These are phyloP conservation scores for Mucor saturninus DNA, from an alignment of 371 early-diverging fungal species.

Conservation along the genomic window DNA sequence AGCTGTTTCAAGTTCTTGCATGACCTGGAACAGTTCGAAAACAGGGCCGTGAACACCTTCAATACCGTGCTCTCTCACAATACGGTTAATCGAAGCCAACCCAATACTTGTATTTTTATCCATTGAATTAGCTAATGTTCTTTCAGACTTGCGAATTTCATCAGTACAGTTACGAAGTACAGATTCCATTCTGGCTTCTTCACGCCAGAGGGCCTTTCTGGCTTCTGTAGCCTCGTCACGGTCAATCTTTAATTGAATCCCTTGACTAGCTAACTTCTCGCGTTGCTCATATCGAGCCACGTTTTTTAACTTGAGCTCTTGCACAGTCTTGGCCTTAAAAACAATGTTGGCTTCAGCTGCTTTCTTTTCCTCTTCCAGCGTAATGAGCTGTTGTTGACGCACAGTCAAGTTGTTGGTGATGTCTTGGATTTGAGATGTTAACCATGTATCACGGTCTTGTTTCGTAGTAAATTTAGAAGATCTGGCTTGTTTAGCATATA, in stretches of 20 bases:
- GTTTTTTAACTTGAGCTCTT: constrained; percentile 50
- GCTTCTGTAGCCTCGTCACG: constrained; percentile 73
- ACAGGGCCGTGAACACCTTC: constrained; percentile 91
- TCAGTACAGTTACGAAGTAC: constrained; percentile 69
- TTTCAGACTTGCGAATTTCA: constrained; percentile 79
- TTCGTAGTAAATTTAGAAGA: constrained; percentile 73
- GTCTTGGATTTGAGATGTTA: constrained; percentile 70
- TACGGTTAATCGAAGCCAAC: constrained; percentile 70
- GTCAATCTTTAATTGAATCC: constrained; percentile 32
- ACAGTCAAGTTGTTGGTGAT: constrained; percentile 54
- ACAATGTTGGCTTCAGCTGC: constrained; percentile 26
- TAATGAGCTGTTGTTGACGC: constrained; percentile 56
- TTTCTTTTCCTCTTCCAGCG: constrained; percentile 39
- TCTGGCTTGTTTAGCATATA: constrained; percentile 87
- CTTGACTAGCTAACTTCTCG: constrained; percentile 40
- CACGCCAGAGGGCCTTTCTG: constrained; percentile 89
- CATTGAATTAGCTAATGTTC: constrained; percentile 73
- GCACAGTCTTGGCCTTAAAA: constrained; percentile 44
- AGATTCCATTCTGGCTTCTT: constrained; percentile 81
- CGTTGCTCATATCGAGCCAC: constrained; percentile 36
- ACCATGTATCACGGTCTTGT: constrained; percentile 77
- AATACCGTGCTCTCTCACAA: constrained; percentile 67
- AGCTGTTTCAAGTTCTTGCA: constrained; percentile 81
- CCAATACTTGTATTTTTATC: constrained; percentile 82
- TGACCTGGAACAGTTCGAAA: constrained; percentile 90